These are phyloP conservation scores for Gracilaria gracilis DNA, from an alignment of 23 red algal genomes.

Conservation along the genomic window DNA sequence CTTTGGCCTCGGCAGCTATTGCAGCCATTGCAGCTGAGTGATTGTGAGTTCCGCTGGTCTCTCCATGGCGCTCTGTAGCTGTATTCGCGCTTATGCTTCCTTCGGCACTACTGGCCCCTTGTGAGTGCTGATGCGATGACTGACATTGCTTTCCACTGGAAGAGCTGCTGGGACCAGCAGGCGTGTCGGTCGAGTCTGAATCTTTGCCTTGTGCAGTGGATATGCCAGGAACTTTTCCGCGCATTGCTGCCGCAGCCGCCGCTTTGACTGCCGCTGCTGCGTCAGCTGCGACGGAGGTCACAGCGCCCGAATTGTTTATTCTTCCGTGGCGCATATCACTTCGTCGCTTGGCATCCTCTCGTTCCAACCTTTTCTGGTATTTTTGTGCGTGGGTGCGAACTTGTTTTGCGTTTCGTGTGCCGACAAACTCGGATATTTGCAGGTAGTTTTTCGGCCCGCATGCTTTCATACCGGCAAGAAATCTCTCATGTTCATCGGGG, in stretches of 20 bases:
- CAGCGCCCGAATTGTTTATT: background rate
- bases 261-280: conserved; percentile 50
- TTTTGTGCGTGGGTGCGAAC: conserved; percentile 98
- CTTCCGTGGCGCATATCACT: conserved; percentile 38
- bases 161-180: conserved; percentile 38
- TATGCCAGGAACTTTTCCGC: conserved; percentile 52
- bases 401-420: conserved; percentile 90
- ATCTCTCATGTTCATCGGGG: conserved; percentile 86
- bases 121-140: conserved; percentile 20
- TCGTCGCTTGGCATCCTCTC: conserved; percentile 82
- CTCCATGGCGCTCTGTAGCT: background rate
- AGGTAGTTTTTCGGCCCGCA: conserved; percentile 94
- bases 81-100: conserved; percentile 49
- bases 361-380: conserved; percentile 85
- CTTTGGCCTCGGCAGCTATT: conserved; percentile 55
- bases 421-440: conserved; percentile 84
- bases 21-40: conserved; percentile 53
- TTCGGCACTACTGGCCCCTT: conserved; percentile 37
- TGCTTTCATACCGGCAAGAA: conserved; percentile 77
- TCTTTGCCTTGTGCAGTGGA: background rate
- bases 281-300: conserved; percentile 29
- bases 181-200: conserved; percentile 21
- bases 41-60: conserved; percentile 3
- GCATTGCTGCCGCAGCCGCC: conserved; percentile 33
- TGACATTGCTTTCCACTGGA: conserved; percentile 53